These are phyloP conservation scores for Amanita rubescens DNA, from an alignment of 768 basidiomycete genomes.

Conservation along the genomic window DNA sequence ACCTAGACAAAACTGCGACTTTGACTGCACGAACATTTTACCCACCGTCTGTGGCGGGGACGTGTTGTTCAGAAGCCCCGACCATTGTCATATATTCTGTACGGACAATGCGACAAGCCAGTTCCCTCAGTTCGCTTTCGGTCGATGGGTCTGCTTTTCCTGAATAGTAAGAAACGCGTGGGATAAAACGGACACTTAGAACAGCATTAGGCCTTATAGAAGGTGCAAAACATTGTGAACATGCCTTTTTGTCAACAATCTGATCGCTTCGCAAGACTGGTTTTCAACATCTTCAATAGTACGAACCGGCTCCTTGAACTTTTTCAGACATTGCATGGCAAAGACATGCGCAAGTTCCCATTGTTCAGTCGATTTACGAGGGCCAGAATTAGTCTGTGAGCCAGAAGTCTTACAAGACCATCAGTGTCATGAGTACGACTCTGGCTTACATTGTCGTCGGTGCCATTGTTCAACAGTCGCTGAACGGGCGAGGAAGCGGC, in stretches of 20 bases:
- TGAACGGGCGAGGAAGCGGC: conserved; percentile 6
- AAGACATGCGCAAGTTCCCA: conserved; percentile 1
- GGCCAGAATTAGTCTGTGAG: conserved; percentile 6
- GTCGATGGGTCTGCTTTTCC: conserved; percentile 9
- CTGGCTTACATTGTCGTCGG: conserved; percentile 7
- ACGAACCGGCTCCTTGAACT: conserved; percentile 3
- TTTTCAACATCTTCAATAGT: conserved; percentile 7
- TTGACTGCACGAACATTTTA: conserved; percentile 1
- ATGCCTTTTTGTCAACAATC: conserved; percentile 5
- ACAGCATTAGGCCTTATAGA: conserved; percentile 4
- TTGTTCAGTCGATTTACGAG: conserved; percentile 4
- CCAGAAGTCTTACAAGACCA: conserved; percentile 8
- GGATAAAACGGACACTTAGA: conserved; percentile 8
- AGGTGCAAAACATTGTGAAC: conserved; percentile 3
- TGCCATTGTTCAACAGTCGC: conserved; percentile 4
- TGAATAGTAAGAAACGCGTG: conserved; percentile 7
- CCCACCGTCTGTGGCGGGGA: conserved; percentile 1
- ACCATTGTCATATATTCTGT: conserved; percentile 7
- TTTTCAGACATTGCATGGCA: conserved; percentile 3
- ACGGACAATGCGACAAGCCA: conserved; percentile 8
- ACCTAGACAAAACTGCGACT: neutral
- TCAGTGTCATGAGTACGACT: conserved; percentile 8
- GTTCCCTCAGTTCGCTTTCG: conserved; percentile 4
- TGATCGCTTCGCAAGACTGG: conserved; percentile 3
- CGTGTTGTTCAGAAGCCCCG: conserved; percentile 2